Conservation (phyloP, 1,139 yeast genomes). For the Blastobotrys elegans region DNA sequence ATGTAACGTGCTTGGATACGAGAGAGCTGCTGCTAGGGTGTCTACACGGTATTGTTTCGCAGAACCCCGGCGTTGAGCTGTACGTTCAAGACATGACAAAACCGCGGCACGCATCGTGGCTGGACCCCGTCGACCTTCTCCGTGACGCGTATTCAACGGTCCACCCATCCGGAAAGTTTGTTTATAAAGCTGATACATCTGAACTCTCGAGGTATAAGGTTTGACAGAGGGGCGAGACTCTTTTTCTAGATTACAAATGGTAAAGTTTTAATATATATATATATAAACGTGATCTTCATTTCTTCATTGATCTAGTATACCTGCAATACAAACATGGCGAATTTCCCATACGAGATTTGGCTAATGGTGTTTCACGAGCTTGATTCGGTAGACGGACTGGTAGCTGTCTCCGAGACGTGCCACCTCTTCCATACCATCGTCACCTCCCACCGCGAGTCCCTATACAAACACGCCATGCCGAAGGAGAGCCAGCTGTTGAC, state of each 20-base stretch:
- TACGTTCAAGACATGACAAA: conserved; percentile 1
- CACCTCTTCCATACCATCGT: background rate
- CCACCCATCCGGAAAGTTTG: background rate
- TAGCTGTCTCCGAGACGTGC: background rate
- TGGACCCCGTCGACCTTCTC: background rate
- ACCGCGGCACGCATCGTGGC: conserved; percentile 1
- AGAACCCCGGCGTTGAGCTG: background rate
- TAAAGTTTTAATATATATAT: background rate
- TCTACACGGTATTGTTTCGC: background rate
- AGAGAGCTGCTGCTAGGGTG: background rate
- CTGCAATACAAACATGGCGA: background rate
- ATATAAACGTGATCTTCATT: background rate
- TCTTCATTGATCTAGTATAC: too few species aligned
- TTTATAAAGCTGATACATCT: conserved; percentile 3
- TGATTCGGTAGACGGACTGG: background rate
- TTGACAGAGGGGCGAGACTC: too few species aligned
- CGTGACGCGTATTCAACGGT: background rate
- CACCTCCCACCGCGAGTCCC: background rate
- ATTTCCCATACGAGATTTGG: conserved; percentile 1
- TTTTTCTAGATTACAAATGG: too few species aligned
- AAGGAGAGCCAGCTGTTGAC: background rate
- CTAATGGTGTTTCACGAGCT: background rate
- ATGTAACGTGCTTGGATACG: background rate
- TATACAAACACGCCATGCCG: background rate
- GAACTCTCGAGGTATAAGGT: too few species aligned